phyloP scores from a whole-genome alignment of 768 basidiomycete species.

The Boletus sp. region DNA sequence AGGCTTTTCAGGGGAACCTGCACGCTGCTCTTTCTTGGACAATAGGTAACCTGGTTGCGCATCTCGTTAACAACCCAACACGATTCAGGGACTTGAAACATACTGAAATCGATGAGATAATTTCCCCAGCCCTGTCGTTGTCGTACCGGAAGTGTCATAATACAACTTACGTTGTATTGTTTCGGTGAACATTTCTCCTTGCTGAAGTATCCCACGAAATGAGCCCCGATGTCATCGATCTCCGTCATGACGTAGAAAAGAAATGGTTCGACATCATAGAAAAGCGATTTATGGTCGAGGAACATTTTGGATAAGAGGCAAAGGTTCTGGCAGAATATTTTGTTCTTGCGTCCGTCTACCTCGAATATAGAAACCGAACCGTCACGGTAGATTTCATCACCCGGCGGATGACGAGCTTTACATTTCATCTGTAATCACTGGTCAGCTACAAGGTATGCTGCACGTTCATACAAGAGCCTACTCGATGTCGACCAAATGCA shows the following conservation, averaged over 20 bases:
- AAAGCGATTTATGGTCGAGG: slow-evolving; percentile 96
- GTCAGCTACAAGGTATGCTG: slow-evolving; percentile 9
- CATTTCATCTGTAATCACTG: slow-evolving; percentile 77
- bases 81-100: slow-evolving; percentile 11
- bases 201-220: slow-evolving; percentile 97
- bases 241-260: slow-evolving; percentile 98
- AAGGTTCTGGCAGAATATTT: slow-evolving; percentile 99
- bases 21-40: slow-evolving; percentile 89
- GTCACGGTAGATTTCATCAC: slow-evolving; percentile 97
- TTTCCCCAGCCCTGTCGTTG: slow-evolving; percentile 98
- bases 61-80: slow-evolving; percentile 2
- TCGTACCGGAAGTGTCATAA: slow-evolving; percentile 96
- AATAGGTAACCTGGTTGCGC: slow-evolving; percentile 76
- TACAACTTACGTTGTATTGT: slow-evolving; percentile 97
- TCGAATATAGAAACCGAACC: slow-evolving; percentile 89
- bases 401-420: slow-evolving; percentile 91
- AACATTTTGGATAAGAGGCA: slow-evolving; percentile 99
- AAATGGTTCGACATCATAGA: slow-evolving; percentile 99
- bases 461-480: slow-evolving; percentile 38
- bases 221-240: slow-evolving; percentile 82
- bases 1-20: slow-evolving; percentile 95
- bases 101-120: slow-evolving; percentile 96
- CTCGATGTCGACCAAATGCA: slow-evolving; percentile 80
- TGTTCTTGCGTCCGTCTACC: slow-evolving; percentile 97
- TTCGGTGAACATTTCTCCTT: slow-evolving; percentile 97